Conservation (phyloP, 305 asterid species). For the Fraxinus latifolia region DNA sequence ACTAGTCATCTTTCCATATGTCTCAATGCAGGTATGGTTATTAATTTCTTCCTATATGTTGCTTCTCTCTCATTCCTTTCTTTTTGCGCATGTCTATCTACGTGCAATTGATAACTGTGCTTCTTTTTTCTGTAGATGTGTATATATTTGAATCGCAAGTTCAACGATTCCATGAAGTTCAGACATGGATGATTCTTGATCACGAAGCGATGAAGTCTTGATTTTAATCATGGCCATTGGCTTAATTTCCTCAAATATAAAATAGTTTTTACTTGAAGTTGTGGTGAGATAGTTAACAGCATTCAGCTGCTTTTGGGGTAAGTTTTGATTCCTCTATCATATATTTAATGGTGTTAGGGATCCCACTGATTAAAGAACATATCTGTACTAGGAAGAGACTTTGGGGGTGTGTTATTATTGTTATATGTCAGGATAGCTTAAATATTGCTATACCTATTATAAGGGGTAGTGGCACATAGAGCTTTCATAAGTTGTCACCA, state of each 20-base stretch:
- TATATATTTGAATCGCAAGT: background rate
- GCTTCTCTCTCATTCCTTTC: background rate
- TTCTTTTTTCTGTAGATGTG: background rate
- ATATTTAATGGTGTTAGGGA: background rate
- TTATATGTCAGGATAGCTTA: conserved; percentile 19
- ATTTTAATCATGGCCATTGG: background rate
- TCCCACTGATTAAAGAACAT: background rate
- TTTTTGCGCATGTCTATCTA: background rate
- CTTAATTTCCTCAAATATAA: background rate
- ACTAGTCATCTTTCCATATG: conserved; percentile 17
- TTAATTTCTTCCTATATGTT: background rate
- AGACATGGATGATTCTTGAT: background rate
- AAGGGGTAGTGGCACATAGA: conserved; percentile 20
- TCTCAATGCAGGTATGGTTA: conserved; percentile 16
- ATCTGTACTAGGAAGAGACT: background rate
- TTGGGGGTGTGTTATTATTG: background rate
- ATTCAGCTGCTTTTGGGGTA: conserved; percentile 15
- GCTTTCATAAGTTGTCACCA: conserved; percentile 26
- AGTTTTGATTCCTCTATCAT: conserved; percentile 13
- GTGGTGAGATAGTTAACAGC: background rate
- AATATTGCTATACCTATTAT: conserved; percentile 9
- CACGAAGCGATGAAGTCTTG: background rate
- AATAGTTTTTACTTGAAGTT: background rate
- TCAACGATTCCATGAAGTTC: background rate
- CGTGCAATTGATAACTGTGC: background rate